Percentiles rank a stretch among this genome's conserved stretches.
Evolutionary conservation across 768 basidiomycete genomes (phyloP).

Genomic region (Cystoderma amianthinum): DNA sequence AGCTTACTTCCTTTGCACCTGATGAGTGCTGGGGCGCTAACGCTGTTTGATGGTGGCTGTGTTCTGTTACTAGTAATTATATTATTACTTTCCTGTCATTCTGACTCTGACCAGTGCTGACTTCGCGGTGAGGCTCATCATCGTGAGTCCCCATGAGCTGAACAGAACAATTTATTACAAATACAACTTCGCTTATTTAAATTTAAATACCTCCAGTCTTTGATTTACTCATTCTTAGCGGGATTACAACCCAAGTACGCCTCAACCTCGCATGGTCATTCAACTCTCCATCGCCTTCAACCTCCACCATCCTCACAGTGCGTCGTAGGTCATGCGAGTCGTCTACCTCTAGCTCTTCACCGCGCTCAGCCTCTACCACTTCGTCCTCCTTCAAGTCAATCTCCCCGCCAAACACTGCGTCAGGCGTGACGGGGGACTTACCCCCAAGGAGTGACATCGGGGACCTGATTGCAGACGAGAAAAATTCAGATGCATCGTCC

Average conservation of each 20-base stretch:
- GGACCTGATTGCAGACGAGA: slow-evolving; percentile 51
- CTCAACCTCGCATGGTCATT: slow-evolving; percentile 24
- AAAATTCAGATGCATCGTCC: slow-evolving; percentile 62
- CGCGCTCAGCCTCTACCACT: slow-evolving; percentile 69
- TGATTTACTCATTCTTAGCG: slow-evolving; percentile 29
- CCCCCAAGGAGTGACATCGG: slow-evolving; percentile 49
- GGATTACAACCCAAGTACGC: slow-evolving; percentile 29
- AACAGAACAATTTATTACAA: too few relatives aligned
- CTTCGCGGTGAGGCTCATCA: too few relatives aligned
- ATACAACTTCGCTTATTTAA: too few relatives aligned
- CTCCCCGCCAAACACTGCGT: slow-evolving; percentile 58
- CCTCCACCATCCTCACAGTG: slow-evolving; percentile 45
- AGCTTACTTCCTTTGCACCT: too few relatives aligned
- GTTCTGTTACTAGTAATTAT: too few relatives aligned
- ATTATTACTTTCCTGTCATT: too few relatives aligned
- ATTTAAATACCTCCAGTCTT: slow-evolving; percentile 16
- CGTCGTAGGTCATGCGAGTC: slow-evolving; percentile 56
- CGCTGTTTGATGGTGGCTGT: too few relatives aligned
- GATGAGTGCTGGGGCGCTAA: too few relatives aligned
- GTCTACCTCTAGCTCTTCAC: slow-evolving; percentile 74
- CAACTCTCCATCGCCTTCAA: slow-evolving; percentile 23
- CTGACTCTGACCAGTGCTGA: too few relatives aligned
- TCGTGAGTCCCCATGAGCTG: too few relatives aligned
- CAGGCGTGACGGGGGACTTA: slow-evolving; percentile 37
- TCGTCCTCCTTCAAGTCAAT: slow-evolving; percentile 77